Percentiles rank a stretch among this genome's conserved stretches.
These are phyloP conservation scores for Rosellinia necatrix DNA, from an alignment of 2,329 filamentous ascomycete genomes.

Conservation along the genomic window DNA sequence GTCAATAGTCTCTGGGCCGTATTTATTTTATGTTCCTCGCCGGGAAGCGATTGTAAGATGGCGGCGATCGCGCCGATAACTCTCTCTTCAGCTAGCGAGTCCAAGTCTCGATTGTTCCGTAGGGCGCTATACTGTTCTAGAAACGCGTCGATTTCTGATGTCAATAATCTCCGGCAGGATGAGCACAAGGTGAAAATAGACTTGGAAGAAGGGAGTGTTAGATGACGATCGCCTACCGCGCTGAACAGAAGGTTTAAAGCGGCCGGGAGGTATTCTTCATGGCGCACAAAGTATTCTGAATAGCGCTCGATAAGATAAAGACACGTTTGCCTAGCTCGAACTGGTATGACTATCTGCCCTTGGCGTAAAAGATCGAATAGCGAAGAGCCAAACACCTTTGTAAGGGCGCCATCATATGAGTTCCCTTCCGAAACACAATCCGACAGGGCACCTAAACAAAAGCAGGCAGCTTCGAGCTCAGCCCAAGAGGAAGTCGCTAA, in stretches of 20 bases:
- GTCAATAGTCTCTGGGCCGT: slow-evolving; percentile 63
- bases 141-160: slow-evolving; percentile 69
- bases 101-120: slow-evolving; percentile 61
- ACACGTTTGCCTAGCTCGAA: slow-evolving; percentile 68
- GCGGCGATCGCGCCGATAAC: slow-evolving; percentile 75
- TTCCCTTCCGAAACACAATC: slow-evolving; percentile 66
- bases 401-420: slow-evolving; percentile 62
- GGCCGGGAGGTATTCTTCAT: slow-evolving; percentile 68
- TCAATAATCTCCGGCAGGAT: slow-evolving; percentile 72
- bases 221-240: slow-evolving; percentile 64
- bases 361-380: slow-evolving; percentile 61
- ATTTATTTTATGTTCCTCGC: slow-evolving; percentile 57
- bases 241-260: slow-evolving; percentile 77
- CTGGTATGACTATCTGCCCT: slow-evolving; percentile 58
- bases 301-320: slow-evolving; percentile 74
- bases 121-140: slow-evolving; percentile 73
- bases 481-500: slow-evolving; percentile 57
- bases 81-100: slow-evolving; percentile 72
- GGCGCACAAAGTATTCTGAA: slow-evolving; percentile 75
- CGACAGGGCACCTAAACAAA: slow-evolving; percentile 68
- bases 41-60: slow-evolving; percentile 72
- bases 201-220: slow-evolving; percentile 72
- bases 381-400: slow-evolving; percentile 63
- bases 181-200: slow-evolving; percentile 77
- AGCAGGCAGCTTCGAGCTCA: slow-evolving; percentile 64